Conservation (phyloP, 1,139 yeast species). For the Yamadazyma triangularis region DNA sequence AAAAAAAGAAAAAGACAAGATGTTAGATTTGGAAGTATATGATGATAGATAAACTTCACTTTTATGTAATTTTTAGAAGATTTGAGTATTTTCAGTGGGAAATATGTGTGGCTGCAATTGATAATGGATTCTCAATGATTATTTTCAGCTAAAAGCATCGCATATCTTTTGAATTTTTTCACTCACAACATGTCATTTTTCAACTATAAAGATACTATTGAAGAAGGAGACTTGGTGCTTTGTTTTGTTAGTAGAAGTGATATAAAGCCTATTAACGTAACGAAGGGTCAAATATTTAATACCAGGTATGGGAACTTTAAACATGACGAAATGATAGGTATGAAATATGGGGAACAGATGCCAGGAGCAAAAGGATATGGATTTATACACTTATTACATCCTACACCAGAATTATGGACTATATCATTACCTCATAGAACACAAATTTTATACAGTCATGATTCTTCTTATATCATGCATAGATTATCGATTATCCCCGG, state of each 20-base stretch:
- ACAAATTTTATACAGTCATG: conserved; percentile 95
- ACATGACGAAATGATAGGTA: conserved; percentile 78
- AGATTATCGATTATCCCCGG: conserved; percentile 72
- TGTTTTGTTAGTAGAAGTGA: conserved; percentile 81
- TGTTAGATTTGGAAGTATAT: too few species aligned
- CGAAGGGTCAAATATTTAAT: conserved; percentile 57
- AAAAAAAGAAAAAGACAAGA: too few species aligned
- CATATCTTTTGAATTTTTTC: too few species aligned
- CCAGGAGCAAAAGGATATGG: conserved; percentile 78
- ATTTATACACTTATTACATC: conserved; percentile 81
- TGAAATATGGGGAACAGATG: conserved; percentile 80
- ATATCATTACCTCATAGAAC: conserved; percentile 93
- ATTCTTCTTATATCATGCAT: conserved; percentile 85
- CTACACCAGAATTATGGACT: conserved; percentile 96
- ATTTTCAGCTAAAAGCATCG: too few species aligned
- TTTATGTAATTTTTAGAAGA: too few species aligned
- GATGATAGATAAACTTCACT: too few species aligned
- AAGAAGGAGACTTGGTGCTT: conserved; percentile 81
- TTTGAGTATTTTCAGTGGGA: too few species aligned
- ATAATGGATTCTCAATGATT: too few species aligned
- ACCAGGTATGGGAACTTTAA: conserved; percentile 88
- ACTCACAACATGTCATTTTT: conserved; percentile 35
- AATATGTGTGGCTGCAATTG: too few species aligned
- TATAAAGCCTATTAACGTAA: conserved; percentile 69
- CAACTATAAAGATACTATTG: conserved; percentile 53